Evolutionary conservation across 169 alveolate genomes (phyloP), one percentile per base, ranked within the genome.

Genomic region (Plasmodium yoelii): DNA sequence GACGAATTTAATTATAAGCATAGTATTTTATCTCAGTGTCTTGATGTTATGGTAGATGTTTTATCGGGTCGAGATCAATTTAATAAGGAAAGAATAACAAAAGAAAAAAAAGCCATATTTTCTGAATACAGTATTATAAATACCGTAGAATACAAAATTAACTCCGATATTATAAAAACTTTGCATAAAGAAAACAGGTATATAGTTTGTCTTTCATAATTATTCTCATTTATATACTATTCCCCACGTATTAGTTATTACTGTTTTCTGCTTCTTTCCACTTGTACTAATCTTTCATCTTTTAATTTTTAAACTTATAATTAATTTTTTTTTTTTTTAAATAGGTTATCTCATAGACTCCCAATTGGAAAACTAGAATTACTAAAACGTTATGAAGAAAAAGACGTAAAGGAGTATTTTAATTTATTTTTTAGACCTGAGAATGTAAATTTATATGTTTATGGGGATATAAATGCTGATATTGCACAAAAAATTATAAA

Each of bases 61-160:
- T 59, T 82, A 73, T 63, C 63, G 57, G 92, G 92, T 12, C 68
- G 59, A n/a, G 88, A 95, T 1, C 97, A 95, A 77, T 95, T 95
- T 88, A 95, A 87, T 63, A 56, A 88, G 24, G 94, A 92, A 64
- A 88, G 96, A 22, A 91, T 95, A 22, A 93, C 88, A 34, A 93
- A 94, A 87, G 97, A 95, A 87, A 88, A 95, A 53, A 91, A 93
- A 56, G 97, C 97, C 18, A 93, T 95, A 15, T 87, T 95, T 26
- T 95, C 97, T 3, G 97, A 95, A 88, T 94, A 96, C 49, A 88
- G 95, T 6, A 88, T 95, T 57, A 95, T 95, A 44, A 93, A 93
- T 84, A 95, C 96, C 24, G 92, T 93, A 47, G 95, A 94, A 46
- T 95, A 95, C 67, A 82, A 95, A 63, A 92, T 94, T 91, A 95